phyloP scores from a whole-genome alignment of 257 asterid genomes.

The Scutellaria baicalensis region DNA sequence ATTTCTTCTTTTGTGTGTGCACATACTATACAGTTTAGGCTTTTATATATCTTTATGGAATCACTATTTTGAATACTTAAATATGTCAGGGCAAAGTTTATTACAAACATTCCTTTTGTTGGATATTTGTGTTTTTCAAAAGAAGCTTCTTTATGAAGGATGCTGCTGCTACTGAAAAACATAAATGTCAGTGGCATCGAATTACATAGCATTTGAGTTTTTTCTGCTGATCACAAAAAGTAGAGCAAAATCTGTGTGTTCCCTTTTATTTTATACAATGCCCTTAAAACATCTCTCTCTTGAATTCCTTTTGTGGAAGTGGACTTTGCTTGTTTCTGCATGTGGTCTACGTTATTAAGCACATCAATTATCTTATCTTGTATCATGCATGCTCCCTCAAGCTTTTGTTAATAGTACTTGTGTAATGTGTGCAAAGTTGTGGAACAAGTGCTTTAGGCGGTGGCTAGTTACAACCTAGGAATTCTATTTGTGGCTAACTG shows the following conservation, averaged over 20 bases:
- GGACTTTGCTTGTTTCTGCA: background rate
- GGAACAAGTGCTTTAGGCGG: background rate
- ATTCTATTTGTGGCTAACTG: background rate
- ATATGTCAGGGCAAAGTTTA: no score
- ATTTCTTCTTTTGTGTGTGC: background rate
- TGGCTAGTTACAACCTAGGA: background rate
- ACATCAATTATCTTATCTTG: background rate
- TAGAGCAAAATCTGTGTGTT: background rate
- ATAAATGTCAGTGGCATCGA: background rate
- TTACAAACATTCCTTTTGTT: background rate
- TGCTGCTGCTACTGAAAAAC: background rate
- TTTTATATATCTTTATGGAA: background rate
- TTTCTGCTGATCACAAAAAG: background rate
- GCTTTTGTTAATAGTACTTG: background rate
- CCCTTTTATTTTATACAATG: background rate
- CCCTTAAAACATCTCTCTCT: background rate
- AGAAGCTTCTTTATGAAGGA: background rate
- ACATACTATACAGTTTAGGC: background rate
- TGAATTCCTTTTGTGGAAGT: background rate
- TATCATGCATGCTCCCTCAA: background rate
- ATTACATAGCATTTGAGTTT: background rate
- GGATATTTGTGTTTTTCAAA: background rate
- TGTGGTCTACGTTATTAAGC: background rate
- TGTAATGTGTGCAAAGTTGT: background rate
- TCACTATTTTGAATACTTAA: background rate